Base-by-base conservation (phyloP, 805 yeast genomes). In the Wickerhamiella nectarea region DNA sequence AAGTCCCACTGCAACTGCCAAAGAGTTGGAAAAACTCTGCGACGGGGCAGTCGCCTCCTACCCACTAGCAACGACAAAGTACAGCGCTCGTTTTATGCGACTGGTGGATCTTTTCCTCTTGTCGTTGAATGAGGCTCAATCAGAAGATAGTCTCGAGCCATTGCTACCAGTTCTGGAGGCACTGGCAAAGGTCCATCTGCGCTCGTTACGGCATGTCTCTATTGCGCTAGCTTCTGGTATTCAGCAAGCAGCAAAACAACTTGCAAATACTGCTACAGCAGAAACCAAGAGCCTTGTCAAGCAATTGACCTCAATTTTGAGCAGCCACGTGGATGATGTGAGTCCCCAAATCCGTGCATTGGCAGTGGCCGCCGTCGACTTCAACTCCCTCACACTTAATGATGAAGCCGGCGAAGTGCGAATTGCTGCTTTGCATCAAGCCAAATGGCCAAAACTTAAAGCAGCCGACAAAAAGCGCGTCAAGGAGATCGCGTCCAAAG, bases 171-270 rank as follows among this genome's bases (percentile, higher is more conserved):
- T 41, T 19, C 25, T 46, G 8, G 45, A 42, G 3, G 42, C 36
- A 7, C 38, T 53, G 3, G 12, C 49, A 1, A 12, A 20, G 6
- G 36, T 39, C 17, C 36, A 34, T 3, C 36, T 51, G 15, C 52
- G 53, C 34, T 46, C 54, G 3, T 26, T 53, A 20, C 36, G 57
- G 6, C 44, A 37, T 34, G 36, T 44, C 10, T 54, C 53, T 4
- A 17, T 36, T 36, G 34, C 37, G 11, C 25, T 40, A 7, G 19
- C 20, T 33, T 29, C 36, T 8, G 36, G 25, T 3, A 12, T 34
- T n/a, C 15, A 29, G 15, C 20, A 19, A 3, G 25, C 34, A n/a
- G 21, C 33, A 18, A 31, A 12, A 7, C 14, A 31, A 3, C 6
- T 31, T 5, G 24, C n/a, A n/a, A n/a, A 8, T 21, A 8, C 5